A percentile compares a stretch with the other conserved stretches of the same genome.
phyloP scores from a whole-genome alignment of 495 filamentous ascomycete genomes.

The Neurospora hispaniola region DNA sequence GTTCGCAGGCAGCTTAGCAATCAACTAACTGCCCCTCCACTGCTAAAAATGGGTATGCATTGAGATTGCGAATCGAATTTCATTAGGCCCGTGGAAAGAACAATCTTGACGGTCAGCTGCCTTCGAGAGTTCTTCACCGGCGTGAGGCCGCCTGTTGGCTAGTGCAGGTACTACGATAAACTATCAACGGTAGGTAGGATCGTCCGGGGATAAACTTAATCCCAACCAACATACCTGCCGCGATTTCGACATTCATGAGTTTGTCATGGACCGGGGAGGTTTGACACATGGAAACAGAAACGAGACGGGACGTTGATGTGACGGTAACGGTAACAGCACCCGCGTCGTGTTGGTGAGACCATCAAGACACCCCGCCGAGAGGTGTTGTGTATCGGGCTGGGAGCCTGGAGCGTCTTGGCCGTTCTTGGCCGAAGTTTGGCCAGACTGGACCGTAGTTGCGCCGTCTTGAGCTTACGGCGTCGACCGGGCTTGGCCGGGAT shows the following conservation, averaged over 20 bases:
- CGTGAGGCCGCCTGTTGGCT: background rate
- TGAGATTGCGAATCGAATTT: background rate
- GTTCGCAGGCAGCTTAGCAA: background rate
- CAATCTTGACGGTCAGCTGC: background rate
- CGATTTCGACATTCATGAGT: background rate
- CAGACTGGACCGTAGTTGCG: background rate
- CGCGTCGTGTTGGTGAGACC: background rate
- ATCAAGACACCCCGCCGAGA: background rate
- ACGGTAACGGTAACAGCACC: background rate
- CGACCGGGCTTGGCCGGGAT: background rate
- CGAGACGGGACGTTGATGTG: background rate
- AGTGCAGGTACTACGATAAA: background rate
- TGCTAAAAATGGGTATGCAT: background rate
- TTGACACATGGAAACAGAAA: background rate
- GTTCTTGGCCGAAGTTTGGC: background rate
- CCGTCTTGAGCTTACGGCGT: background rate
- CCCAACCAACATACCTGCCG: background rate
- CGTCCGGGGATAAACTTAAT: background rate
- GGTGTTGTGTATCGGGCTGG: background rate
- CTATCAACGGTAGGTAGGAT: background rate
- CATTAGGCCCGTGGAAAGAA: background rate
- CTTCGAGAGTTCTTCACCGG: background rate
- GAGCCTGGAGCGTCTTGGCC: background rate
- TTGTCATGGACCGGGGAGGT: background rate
- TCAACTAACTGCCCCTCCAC: background rate